Conservation (phyloP, 768 basidiomycete species). For the Tephrocybe sp. region DNA sequence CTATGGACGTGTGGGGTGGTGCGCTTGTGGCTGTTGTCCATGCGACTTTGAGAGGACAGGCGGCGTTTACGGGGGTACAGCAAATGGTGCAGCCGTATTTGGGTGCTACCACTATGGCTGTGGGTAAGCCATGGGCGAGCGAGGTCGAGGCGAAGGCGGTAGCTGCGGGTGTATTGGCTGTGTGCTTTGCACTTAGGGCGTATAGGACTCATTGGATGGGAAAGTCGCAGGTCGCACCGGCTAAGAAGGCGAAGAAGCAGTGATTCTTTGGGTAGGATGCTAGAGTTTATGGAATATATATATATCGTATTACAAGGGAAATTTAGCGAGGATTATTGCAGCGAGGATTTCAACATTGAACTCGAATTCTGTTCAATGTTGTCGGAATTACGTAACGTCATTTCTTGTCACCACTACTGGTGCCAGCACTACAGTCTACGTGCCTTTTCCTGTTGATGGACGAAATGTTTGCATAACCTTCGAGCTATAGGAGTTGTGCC, state of each 20-base stretch:
- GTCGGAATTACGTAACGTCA: no score
- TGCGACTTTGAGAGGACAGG: slow-evolving; percentile 7
- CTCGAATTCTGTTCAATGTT: no score
- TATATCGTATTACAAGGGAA: no score
- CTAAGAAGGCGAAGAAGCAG: neutral
- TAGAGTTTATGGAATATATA: no score
- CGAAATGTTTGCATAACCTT: no score
- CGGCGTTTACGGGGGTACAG: slow-evolving; percentile 8
- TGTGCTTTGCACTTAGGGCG: slow-evolving; percentile 35
- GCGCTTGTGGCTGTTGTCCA: slow-evolving; percentile 34
- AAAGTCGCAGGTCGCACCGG: neutral
- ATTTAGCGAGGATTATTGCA: no score
- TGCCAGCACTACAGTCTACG: no score
- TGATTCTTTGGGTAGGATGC: no score
- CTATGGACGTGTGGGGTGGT: slow-evolving; percentile 53
- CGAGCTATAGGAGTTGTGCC: no score
- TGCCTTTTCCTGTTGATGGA: no score
- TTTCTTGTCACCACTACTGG: no score
- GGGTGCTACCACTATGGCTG: neutral
- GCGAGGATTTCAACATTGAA: no score
- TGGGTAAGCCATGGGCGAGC: slow-evolving; percentile 5
- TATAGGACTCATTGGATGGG: slow-evolving; percentile 25
- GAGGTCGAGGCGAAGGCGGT: slow-evolving; percentile 30
- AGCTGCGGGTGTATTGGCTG: slow-evolving; percentile 27
- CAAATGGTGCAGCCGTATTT: slow-evolving; percentile 14